Evolutionary conservation across 2,329 filamentous ascomycete species (phyloP), one percentile per base, ranked within the genome.

Genomic region (Phaeoacremonium minimum): DNA sequence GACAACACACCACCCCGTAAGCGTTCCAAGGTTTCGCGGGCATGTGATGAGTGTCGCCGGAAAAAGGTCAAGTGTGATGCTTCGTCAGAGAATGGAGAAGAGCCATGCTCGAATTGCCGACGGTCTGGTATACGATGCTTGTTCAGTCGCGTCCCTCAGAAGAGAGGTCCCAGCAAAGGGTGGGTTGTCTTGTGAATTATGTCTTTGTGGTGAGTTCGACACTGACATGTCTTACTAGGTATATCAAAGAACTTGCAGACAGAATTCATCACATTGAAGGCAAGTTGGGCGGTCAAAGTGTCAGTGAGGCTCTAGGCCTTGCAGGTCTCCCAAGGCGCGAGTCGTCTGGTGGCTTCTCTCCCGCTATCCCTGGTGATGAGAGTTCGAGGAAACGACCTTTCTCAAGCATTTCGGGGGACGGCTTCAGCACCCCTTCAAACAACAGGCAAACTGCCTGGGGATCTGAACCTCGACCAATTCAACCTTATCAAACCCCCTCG

Each of bases 21-120:
- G 57, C 73, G 88, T 41, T 86, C 84, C 6, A 95, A 95, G 58
- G 87, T 93, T 6, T 94, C 88, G 9, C 76, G 88, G 26, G 89
- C 88, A 3, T 95, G 88, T 51, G 88, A 95, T 54, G 87, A 94
- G 55, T 95, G 88, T 55, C 75, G 89, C 30, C 77, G 88, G 37
- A 94, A 94, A 62, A 94, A 91, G 67, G 87, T 94, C 41, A 87
- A 88, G 53, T 95, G 89, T 52, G 88, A 95, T 62, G 85, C 87
- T 5, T 76, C 79, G 42, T 82, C 83, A 7, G 87, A 94, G 55
- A 74, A 75, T 6, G 82, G 80, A 13, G 77, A 85, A 14, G 77
- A 81, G 40, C 81, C 84, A 6, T 95, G 89, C 52, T 85, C 85
- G 4, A 91, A 87, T 52, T 95, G 89, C 57, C 80, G 81, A 37